Evolutionary conservation across 805 yeast species (phyloP).

Genomic region (Starmerella vitae): DNA sequence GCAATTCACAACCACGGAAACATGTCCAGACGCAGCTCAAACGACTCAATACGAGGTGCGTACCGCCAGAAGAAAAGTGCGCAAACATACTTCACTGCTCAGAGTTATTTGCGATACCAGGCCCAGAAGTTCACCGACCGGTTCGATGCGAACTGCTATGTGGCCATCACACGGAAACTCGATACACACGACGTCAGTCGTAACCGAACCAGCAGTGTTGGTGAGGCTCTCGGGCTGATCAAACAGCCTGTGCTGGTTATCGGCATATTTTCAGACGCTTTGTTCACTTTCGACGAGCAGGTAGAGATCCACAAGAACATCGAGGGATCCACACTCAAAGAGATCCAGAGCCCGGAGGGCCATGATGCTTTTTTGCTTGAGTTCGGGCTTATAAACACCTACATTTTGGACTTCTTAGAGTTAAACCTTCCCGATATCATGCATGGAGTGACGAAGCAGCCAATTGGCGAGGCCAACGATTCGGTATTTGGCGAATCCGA

Average conservation of each 20-base stretch:
- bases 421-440: constrained; percentile 46
- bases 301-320: constrained; percentile 63
- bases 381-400: constrained; percentile 63
- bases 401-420: constrained; percentile 53
- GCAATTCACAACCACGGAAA: constrained; percentile 81
- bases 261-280: constrained; percentile 84
- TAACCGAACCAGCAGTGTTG: constrained; percentile 41
- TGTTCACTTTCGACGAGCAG: constrained; percentile 87
- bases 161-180: constrained; percentile 79
- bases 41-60: constrained; percentile 13
- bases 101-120: constrained; percentile 85
- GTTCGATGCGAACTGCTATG: constrained; percentile 94
- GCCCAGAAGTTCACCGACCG: constrained; percentile 79
- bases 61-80: constrained; percentile 22
- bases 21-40: constrained; percentile 10
- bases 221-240: constrained; percentile 45
- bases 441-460: constrained; percentile 36
- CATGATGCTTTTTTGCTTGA: constrained; percentile 94
- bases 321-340: constrained; percentile 53
- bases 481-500: constrained; percentile 86
- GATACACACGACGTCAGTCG: constrained; percentile 93
- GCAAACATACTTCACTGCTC: constrained; percentile 77
- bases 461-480: constrained; percentile 28
- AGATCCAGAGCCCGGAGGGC: constrained; percentile 84
- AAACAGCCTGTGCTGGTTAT: constrained; percentile 68